These are phyloP conservation scores for Fusarium temperatum DNA, from an alignment of 2,329 filamentous ascomycete species.

Conservation along the genomic window DNA sequence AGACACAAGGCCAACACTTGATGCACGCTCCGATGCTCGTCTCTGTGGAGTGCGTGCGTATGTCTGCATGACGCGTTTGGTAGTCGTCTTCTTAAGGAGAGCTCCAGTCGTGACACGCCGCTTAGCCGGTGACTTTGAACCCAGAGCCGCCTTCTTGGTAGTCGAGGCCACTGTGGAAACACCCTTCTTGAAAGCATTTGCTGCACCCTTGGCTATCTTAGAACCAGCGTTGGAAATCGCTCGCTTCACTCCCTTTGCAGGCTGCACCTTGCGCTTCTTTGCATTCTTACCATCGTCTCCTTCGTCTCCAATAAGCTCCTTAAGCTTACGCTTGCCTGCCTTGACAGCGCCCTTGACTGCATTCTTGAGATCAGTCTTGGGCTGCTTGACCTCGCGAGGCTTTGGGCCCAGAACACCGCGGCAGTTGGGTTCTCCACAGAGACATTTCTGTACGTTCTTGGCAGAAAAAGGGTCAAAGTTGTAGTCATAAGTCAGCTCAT, in stretches of 20 bases:
- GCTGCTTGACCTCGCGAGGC: conserved; percentile 63
- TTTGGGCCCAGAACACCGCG: conserved; percentile 71
- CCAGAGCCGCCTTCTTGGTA: conserved; percentile 41
- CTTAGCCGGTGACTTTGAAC: conserved; percentile 40
- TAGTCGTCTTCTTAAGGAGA: conserved; percentile 43
- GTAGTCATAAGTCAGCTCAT: conserved; percentile 95
- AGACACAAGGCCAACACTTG: conserved; percentile 33
- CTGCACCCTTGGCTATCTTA: conserved; percentile 50
- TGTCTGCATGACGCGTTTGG: conserved; percentile 44
- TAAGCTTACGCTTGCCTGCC: conserved; percentile 65
- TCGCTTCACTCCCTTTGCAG: conserved; percentile 47
- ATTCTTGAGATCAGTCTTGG: conserved; percentile 55
- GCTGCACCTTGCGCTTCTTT: conserved; percentile 56
- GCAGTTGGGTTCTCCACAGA: conserved; percentile 71
- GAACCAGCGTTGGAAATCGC: conserved; percentile 47
- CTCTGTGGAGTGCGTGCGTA: conserved; percentile 41
- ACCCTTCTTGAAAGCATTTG: conserved; percentile 50
- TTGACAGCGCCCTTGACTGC: conserved; percentile 54
- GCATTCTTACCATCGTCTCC: conserved; percentile 53
- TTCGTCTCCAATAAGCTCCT: conserved; percentile 59
- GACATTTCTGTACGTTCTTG: conserved; percentile 74
- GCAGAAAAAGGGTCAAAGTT: conserved; percentile 75
- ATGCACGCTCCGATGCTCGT: conserved; percentile 29
- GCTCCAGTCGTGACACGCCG: conserved; percentile 39
- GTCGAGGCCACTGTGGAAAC: conserved; percentile 46